phyloP scores from a whole-genome alignment of 176 grass and related monocot species.

The Oryza meridionalis region DNA sequence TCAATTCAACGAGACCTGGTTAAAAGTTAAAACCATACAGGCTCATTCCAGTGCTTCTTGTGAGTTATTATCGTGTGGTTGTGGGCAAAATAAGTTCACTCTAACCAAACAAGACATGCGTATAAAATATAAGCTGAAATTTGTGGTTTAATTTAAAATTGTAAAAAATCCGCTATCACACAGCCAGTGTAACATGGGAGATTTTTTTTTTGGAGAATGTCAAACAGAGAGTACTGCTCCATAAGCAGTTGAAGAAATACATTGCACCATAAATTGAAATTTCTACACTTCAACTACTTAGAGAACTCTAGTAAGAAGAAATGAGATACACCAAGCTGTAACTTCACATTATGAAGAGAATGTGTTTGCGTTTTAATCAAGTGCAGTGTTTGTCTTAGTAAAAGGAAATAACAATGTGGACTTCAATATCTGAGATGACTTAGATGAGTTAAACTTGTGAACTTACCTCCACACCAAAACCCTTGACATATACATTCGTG shows the following conservation, averaged over 20 bases:
- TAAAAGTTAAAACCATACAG: not conserved
- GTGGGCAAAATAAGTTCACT: not conserved
- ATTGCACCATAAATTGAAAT: not conserved
- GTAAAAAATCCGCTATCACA: not conserved
- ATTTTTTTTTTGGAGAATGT: not conserved
- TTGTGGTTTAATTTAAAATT: not conserved
- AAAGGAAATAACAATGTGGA: not conserved
- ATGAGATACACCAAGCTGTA: not conserved
- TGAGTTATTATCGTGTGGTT: not conserved
- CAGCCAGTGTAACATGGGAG: not conserved
- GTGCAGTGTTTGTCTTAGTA: not conserved
- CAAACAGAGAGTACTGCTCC: not conserved
- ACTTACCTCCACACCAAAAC: constrained; percentile 77
- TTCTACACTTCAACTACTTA: not conserved
- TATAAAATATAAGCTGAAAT: not conserved
- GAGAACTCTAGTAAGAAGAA: not conserved
- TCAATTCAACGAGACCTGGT: not conserved
- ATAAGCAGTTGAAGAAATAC: not conserved
- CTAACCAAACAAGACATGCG: not conserved
- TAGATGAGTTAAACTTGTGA: constrained; percentile 15
- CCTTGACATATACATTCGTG: constrained; percentile 84
- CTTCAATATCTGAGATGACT: not conserved
- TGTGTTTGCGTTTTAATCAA: not conserved
- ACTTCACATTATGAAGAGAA: not conserved
- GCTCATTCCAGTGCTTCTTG: not conserved